These are phyloP conservation scores for Paraphaeosphaeria sporulosa DNA, from an alignment of 2,329 filamentous ascomycete species.

Conservation along the genomic window DNA sequence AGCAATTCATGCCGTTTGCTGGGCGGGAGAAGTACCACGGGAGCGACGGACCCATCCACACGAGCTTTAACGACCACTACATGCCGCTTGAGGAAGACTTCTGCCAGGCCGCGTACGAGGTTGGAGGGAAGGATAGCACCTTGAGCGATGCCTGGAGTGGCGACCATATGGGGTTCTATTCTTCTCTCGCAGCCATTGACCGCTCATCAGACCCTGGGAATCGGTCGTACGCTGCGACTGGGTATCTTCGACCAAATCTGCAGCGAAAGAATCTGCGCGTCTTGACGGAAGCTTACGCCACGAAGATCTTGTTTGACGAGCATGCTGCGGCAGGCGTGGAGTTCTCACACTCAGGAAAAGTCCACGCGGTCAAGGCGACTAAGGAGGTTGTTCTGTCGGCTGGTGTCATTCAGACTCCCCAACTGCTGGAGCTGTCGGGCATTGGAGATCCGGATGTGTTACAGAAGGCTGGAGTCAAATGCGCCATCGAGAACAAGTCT, in stretches of 20 bases:
- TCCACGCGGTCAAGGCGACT: conserved; percentile 2
- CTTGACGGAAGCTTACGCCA: conserved; percentile 54
- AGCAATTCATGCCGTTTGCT: conserved; percentile 17
- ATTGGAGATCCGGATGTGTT: conserved; percentile 26
- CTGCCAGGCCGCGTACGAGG: conserved; percentile 22
- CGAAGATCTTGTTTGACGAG: conserved; percentile 55
- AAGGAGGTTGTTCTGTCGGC: conserved; percentile 26
- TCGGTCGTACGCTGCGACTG: conserved; percentile 41
- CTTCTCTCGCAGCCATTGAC: conserved; percentile 35
- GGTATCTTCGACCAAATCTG: conserved; percentile 36
- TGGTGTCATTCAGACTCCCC: conserved; percentile 24
- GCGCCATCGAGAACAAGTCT: conserved; percentile 26
- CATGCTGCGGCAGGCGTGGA: conserved; percentile 52
- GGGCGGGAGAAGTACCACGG: conserved; percentile 46
- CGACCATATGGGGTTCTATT: conserved; percentile 47
- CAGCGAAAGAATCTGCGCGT: conserved; percentile 54
- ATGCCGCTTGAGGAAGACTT: conserved; percentile 28
- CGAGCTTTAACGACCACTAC: conserved; percentile 40
- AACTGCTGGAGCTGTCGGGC: conserved; percentile 27
- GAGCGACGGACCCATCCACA: conserved; percentile 43
- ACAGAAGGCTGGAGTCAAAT: conserved; percentile 21
- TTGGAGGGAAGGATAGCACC: conserved; percentile 22
- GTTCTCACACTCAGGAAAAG: conserved; percentile 32
- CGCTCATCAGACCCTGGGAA: conserved; percentile 41
- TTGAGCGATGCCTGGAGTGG: conserved; percentile 47